Percentiles rank a stretch among this genome's conserved stretches.
Evolutionary conservation across 495 filamentous ascomycete species (phyloP).

Genomic region (Amniculicola lignicola): DNA sequence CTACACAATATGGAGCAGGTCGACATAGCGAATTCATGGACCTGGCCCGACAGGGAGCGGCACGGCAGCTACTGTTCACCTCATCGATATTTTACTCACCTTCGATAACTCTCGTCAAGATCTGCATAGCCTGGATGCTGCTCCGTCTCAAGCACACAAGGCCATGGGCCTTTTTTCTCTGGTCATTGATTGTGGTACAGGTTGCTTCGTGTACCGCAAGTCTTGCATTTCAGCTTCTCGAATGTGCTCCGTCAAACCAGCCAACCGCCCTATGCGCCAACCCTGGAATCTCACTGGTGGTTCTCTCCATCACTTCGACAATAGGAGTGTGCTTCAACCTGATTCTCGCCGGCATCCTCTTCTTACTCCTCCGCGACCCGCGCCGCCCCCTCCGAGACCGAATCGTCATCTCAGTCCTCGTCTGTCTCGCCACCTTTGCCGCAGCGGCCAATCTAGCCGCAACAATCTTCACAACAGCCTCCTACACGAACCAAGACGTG

Average conservation of each 20-base stretch:
- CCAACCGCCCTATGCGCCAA: slow-evolving; percentile 32
- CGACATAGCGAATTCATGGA: slow-evolving; percentile 37
- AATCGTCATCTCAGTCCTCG: slow-evolving; percentile 35
- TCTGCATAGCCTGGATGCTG: slow-evolving; percentile 39
- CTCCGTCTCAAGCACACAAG: slow-evolving; percentile 36
- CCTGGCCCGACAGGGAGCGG: slow-evolving; percentile 8
- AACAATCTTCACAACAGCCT: slow-evolving; percentile 31
- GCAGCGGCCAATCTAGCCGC: slow-evolving; percentile 36
- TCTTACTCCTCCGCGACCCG: slow-evolving; percentile 39
- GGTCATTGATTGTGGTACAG: slow-evolving; percentile 31
- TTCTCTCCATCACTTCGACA: slow-evolving; percentile 33
- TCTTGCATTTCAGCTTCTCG: slow-evolving; percentile 32
- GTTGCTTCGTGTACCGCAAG: slow-evolving; percentile 30
- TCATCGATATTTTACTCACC: slow-evolving; percentile 21
- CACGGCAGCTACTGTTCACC: slow-evolving; percentile 34
- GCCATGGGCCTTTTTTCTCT: slow-evolving; percentile 34
- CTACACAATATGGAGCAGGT: slow-evolving; percentile 32
- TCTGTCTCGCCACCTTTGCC: slow-evolving; percentile 41
- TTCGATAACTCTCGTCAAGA: slow-evolving; percentile 39
- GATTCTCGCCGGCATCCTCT: slow-evolving; percentile 37
- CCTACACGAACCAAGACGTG: slow-evolving; percentile 29
- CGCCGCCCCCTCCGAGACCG: slow-evolving; percentile 38
- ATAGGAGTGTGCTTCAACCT: slow-evolving; percentile 39
- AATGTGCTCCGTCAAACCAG: slow-evolving; percentile 34
- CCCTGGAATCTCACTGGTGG: slow-evolving; percentile 6